A percentile compares a stretch with the other conserved stretches of the same genome.
These are phyloP conservation scores for Hypomontagnella submonticulosa DNA, from an alignment of 495 filamentous ascomycete genomes.

Conservation along the genomic window DNA sequence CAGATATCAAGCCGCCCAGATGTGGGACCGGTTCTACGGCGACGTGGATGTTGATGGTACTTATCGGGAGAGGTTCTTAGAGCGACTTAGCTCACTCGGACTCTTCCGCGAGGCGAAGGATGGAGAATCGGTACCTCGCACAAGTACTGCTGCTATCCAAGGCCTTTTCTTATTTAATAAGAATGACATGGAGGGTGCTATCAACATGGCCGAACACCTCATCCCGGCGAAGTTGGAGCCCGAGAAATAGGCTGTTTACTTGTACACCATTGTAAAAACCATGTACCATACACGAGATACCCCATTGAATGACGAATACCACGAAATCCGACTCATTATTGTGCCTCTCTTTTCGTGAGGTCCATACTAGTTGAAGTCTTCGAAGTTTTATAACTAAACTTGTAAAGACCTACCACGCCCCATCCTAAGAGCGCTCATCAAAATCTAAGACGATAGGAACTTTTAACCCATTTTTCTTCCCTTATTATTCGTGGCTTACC, in stretches of 20 bases:
- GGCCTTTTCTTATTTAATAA: constrained; percentile 96
- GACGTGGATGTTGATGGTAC: constrained; percentile 74
- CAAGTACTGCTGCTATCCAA: constrained; percentile 90
- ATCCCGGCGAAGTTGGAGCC: constrained; percentile 63
- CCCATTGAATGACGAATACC: constrained; percentile 16
- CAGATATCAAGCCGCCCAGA: constrained; percentile 79
- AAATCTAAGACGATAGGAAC: too few relatives aligned
- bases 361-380: too few relatives aligned
- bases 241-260: constrained; percentile 40
- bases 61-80: constrained; percentile 65
- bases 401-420: too few relatives aligned
- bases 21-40: constrained; percentile 96
- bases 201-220: constrained; percentile 78
- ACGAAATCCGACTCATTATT: not conserved
- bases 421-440: too few relatives aligned
- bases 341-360: not conserved
- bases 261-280: constrained; percentile 24
- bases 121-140: constrained; percentile 58
- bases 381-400: too few relatives aligned
- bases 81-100: constrained; percentile 59
- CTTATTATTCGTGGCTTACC: too few relatives aligned
- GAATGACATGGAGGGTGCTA: constrained; percentile 85
- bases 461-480: too few relatives aligned
- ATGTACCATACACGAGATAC: constrained; percentile 44
- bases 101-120: constrained; percentile 57